These are phyloP conservation scores for Diplodia scrobiculata DNA, from an alignment of 2,329 filamentous ascomycete genomes.

Conservation along the genomic window DNA sequence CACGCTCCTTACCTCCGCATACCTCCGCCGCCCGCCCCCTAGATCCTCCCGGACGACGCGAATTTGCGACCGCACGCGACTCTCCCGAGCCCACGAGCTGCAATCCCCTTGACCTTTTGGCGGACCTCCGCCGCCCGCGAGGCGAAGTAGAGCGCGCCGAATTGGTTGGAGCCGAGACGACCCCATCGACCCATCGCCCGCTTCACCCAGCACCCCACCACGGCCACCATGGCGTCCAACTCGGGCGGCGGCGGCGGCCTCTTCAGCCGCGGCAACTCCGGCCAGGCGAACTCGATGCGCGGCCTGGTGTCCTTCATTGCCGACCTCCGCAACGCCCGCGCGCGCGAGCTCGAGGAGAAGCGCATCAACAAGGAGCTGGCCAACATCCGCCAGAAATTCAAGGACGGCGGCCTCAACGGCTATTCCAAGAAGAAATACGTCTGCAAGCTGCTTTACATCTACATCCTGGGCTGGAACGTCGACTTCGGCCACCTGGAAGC, in stretches of 20 bases:
- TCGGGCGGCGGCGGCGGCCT: constrained; percentile 43
- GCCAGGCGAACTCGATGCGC: constrained; percentile 49
- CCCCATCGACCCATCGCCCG: constrained; percentile 7
- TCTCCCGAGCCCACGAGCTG: background rate
- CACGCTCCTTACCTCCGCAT: constrained; percentile 31
- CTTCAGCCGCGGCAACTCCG: constrained; percentile 48
- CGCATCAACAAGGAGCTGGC: constrained; percentile 99
- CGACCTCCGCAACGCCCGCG: constrained; percentile 89
- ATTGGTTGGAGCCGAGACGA: constrained; percentile 8
- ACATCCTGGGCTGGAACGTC: constrained; percentile 98
- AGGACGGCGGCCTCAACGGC: constrained; percentile 87
- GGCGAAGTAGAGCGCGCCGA: constrained; percentile 21
- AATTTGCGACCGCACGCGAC: constrained; percentile 16
- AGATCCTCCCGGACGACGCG: background rate
- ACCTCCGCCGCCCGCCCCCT: constrained; percentile 35
- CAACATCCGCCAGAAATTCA: constrained; percentile 98
- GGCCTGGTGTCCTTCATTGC: constrained; percentile 94
- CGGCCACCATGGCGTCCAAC: constrained; percentile 42
- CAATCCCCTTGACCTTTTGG: constrained; percentile 11
- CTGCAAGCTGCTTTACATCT: constrained; percentile 99
- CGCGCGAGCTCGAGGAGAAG: constrained; percentile 96
- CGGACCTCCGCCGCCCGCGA: constrained; percentile 26
- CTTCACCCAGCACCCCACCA: background rate
- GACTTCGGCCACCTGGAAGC: constrained; percentile 98
- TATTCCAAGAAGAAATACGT: constrained; percentile 99